Conservation (phyloP, 2,329 filamentous ascomycete genomes). For the Colletotrichum plurivorum region DNA sequence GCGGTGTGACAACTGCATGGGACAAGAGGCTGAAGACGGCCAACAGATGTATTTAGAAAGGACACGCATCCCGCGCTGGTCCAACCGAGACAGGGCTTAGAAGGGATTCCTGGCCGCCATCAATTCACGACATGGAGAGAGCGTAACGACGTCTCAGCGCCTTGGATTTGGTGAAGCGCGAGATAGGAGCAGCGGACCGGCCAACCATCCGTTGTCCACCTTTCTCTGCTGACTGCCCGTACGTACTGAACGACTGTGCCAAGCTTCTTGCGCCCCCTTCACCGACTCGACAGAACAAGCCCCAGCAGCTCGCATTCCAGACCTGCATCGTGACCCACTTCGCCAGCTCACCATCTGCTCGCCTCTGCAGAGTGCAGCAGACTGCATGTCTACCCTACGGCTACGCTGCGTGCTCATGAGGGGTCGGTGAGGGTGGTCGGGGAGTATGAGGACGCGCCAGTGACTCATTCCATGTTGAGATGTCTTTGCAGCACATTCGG, state of each 20-base stretch:
- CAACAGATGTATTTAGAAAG: too few relatives aligned
- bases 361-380: too few relatives aligned
- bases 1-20: too few relatives aligned
- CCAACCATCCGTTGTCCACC: not conserved
- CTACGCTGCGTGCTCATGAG: not conserved
- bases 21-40: too few relatives aligned
- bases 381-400: constrained; percentile 18
- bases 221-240: not conserved
- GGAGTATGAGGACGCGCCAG: not conserved
- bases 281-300: constrained; percentile 22
- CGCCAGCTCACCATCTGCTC: constrained; percentile 27
- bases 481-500: not conserved
- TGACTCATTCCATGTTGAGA: constrained; percentile 1
- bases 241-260: not conserved
- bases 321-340: constrained; percentile 29
- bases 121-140: not conserved
- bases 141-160: not conserved
- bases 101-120: not conserved
- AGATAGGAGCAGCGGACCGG: constrained; percentile 2
- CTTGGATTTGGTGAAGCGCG: not conserved
- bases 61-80: not conserved
- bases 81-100: not conserved
- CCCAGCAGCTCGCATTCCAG: constrained; percentile 26
- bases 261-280: constrained; percentile 12
- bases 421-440: constrained; percentile 1